Conservation (phyloP, 805 yeast species). For the Nakazawaea ishiwadae region DNA sequence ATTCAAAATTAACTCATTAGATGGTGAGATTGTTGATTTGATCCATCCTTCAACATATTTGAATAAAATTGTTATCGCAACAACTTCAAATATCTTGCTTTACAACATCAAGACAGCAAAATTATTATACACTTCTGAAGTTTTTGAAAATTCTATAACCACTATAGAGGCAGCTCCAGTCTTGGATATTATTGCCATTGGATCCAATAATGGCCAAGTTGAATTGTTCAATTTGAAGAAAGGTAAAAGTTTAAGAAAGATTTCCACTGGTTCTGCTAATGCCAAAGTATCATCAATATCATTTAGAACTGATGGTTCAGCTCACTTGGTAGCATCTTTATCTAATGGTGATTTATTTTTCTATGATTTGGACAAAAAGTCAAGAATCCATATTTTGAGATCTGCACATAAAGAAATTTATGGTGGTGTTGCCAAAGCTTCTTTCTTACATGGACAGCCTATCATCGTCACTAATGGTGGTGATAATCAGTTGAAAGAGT, state of each 20-base stretch:
- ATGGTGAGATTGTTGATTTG: conserved; percentile 67
- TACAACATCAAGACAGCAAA: conserved; percentile 78
- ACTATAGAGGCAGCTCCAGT: conserved; percentile 83
- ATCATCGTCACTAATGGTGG: conserved; percentile 85
- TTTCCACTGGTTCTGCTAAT: conserved; percentile 33
- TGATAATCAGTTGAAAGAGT: conserved; percentile 85
- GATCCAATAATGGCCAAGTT: conserved; percentile 65
- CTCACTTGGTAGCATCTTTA: conserved; percentile 78
- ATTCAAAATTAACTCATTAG: conserved; percentile 49
- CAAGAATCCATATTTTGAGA: conserved; percentile 73
- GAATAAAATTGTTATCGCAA: conserved; percentile 84
- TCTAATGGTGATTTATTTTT: conserved; percentile 79
- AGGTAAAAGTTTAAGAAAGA: conserved; percentile 51
- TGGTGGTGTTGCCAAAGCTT: conserved; percentile 74
- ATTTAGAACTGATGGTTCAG: conserved; percentile 86
- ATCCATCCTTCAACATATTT: conserved; percentile 88
- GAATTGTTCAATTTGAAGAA: conserved; percentile 62
- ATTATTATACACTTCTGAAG: conserved; percentile 45
- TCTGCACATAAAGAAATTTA: conserved; percentile 65
- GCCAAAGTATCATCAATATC: conserved; percentile 57
- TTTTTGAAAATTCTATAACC: conserved; percentile 54
- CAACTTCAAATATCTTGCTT: conserved; percentile 55
- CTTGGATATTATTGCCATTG: conserved; percentile 77
- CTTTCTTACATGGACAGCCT: conserved; percentile 88
- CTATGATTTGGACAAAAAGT: conserved; percentile 68